Evolutionary conservation across 495 filamentous ascomycete genomes (phyloP).

Genomic region (Podospora appendiculata): DNA sequence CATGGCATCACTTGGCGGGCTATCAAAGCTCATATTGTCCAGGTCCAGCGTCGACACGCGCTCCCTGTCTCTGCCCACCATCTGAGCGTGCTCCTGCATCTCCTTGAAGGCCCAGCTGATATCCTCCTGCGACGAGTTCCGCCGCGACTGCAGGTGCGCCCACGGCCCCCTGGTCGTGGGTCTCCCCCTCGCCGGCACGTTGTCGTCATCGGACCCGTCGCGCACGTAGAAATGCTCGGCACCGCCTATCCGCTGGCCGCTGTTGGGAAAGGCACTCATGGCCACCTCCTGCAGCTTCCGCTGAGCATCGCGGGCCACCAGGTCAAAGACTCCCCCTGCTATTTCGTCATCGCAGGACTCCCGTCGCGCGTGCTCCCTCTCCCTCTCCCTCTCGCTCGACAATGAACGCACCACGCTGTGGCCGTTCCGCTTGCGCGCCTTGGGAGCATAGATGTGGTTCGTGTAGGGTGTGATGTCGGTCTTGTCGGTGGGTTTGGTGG

Average conservation of each 20-base stretch:
- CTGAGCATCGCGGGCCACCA: conserved; percentile 70
- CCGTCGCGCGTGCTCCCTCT: conserved; percentile 32
- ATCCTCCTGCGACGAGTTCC: conserved; percentile 38
- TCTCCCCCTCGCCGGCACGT: conserved; percentile 16
- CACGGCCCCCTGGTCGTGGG: conserved; percentile 26
- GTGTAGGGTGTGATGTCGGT: conserved; percentile 52
- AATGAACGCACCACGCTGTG: conserved; percentile 10
- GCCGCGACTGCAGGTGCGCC: conserved; percentile 27
- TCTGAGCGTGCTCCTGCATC: conserved; percentile 40
- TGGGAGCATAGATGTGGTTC: conserved; percentile 48
- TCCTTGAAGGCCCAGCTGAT: conserved; percentile 43
- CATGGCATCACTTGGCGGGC: conserved; percentile 34
- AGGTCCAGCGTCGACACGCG: conserved; percentile 28
- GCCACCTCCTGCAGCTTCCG: conserved; percentile 50
- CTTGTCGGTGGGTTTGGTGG: conserved; percentile 44
- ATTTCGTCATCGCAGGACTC: conserved; percentile 62
- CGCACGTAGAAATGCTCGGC: conserved; percentile 49
- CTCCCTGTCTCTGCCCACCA: conserved; percentile 13
- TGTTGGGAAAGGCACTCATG: conserved; percentile 44
- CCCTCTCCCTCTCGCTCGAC: conserved; percentile 8
- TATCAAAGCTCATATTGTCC: conserved; percentile 36
- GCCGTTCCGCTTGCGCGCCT: conserved; percentile 23
- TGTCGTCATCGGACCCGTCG: conserved; percentile 42
- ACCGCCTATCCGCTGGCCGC: conserved; percentile 34
- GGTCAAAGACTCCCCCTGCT: conserved; percentile 63